phyloP scores from a whole-genome alignment of 257 asterid genomes.

The Ballota nigra region DNA sequence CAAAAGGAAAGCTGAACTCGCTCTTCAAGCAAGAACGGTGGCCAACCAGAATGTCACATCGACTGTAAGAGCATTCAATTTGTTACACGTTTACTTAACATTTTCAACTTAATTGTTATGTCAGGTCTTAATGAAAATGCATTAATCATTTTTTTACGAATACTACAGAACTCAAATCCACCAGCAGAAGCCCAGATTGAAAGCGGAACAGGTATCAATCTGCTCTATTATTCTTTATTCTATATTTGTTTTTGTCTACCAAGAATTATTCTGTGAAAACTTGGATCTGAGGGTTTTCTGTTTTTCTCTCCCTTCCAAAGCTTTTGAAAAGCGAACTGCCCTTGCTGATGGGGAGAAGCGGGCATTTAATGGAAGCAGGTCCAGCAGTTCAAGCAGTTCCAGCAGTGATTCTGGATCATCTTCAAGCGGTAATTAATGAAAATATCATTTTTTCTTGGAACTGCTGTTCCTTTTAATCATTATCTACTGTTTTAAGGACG shows the following conservation, averaged over 20 bases:
- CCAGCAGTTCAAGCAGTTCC: slow-evolving; percentile 94
- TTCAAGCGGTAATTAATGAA: slow-evolving; percentile 60
- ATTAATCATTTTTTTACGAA: background rate
- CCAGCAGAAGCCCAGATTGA: slow-evolving; percentile 35
- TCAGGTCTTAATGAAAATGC: background rate
- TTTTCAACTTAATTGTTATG: background rate
- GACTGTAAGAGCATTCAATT: slow-evolving; percentile 38
- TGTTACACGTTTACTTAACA: background rate
- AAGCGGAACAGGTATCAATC: slow-evolving; percentile 39
- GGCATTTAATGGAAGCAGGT: slow-evolving; percentile 46
- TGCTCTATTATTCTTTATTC: background rate
- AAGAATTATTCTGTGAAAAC: slow-evolving; percentile 1
- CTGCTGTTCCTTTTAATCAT: background rate
- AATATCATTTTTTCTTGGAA: background rate
- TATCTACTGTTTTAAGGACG: background rate
- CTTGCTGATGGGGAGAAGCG: slow-evolving; percentile 47
- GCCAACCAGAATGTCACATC: slow-evolving; percentile 42
- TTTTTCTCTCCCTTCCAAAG: slow-evolving; percentile 8
- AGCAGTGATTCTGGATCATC: slow-evolving; percentile 93
- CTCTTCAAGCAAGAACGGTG: slow-evolving; percentile 50
- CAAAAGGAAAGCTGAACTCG: slow-evolving; percentile 88
- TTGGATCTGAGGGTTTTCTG: slow-evolving; percentile 6
- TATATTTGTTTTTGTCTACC: background rate
- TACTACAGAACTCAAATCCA: slow-evolving; percentile 48
- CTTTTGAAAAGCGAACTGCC: slow-evolving; percentile 41